Evolutionary conservation across 1,284 basidiomycete genomes (phyloP), one percentile per base, ranked within the genome.

Genomic region (Leccinum fallax): DNA sequence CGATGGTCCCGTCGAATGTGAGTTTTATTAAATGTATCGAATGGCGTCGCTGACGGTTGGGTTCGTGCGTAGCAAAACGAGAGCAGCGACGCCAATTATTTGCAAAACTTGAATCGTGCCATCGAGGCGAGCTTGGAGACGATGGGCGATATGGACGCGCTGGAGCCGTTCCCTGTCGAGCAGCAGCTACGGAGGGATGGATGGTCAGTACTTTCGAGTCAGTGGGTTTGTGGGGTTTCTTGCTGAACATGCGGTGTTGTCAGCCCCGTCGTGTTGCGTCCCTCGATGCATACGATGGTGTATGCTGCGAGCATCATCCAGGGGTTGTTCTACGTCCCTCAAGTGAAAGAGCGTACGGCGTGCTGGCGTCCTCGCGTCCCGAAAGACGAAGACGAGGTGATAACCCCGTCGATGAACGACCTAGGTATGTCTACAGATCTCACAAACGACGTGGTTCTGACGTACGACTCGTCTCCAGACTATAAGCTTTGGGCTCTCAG

Each of bases 231-330:
- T 59, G 46, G 11, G 24, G 6, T 26, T 26, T 1, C 26, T 19
- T 56, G 26, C 49, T 63, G 7, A 61, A 53, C 56, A 28, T 0
- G 28, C 24, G 24, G 48, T 60, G 32, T 54, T 19, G 26, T 55
- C 19, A 90, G 89, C 26, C 89, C 89, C 16, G 80, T 90, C 21
- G 85, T 86, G 3, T 67, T 91, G 19, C 86, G 89, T 24, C 82
- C 87, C 0, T 82, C 83, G n/a, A 67, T 73, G 15, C 72, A 83
- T 2, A 75, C 78, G 1, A 73, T 82, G 53, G 80, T 81, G 2
- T 88, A 90, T 64, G 86, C 86, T 24, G 82, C 85, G 2, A 74
- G 89, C 66, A 80, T 88, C 28, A 66, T 90, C 4, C 88, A 91
- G 68, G 84, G 82, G 0, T 67, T 92, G 4, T 89, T 26, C 24